Conservation (phyloP, 1,139 yeast species). For the Scheffersomyces stambukii region DNA sequence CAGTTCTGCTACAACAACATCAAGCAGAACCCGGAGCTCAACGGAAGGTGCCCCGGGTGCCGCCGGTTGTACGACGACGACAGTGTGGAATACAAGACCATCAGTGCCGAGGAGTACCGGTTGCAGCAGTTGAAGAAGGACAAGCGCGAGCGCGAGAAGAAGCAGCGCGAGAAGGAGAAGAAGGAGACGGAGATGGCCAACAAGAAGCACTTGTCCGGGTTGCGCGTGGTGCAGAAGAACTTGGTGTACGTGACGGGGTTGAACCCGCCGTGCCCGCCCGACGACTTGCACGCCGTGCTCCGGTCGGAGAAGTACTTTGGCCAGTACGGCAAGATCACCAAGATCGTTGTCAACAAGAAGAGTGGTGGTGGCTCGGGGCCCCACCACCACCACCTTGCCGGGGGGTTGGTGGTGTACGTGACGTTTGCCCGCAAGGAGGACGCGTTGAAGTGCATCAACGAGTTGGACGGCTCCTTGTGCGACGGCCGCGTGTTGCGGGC, state of each 20-base stretch:
- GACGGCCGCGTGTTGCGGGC: slow-evolving; percentile 88
- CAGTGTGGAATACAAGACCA: slow-evolving; percentile 77
- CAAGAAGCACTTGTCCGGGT: slow-evolving; percentile 91
- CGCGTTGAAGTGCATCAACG: slow-evolving; percentile 87
- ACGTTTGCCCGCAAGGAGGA: slow-evolving; percentile 92
- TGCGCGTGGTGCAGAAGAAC: slow-evolving; percentile 96
- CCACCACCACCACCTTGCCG: slow-evolving; percentile 45
- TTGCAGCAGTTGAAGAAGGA: slow-evolving; percentile 75
- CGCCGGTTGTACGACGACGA: slow-evolving; percentile 92
- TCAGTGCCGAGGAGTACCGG: slow-evolving; percentile 82
- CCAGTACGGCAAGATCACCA: slow-evolving; percentile 93
- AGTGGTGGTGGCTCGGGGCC: slow-evolving; percentile 34
- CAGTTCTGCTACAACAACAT: slow-evolving; percentile 97
- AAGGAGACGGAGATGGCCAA: slow-evolving; percentile 86
- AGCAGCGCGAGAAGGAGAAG: slow-evolving; percentile 86
- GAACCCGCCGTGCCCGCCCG: slow-evolving; percentile 86
- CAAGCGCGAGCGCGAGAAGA: slow-evolving; percentile 79
- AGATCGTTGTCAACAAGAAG: slow-evolving; percentile 87
- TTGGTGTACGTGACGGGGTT: slow-evolving; percentile 94
- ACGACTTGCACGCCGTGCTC: slow-evolving; percentile 79
- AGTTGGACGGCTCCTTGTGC: slow-evolving; percentile 89
- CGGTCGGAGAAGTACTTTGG: slow-evolving; percentile 95
- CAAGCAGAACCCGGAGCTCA: slow-evolving; percentile 89
- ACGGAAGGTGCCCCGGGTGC: slow-evolving; percentile 97
- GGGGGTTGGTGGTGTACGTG: slow-evolving; percentile 93